phyloP scores from a whole-genome alignment of 306 rosid species.

The Vachellia pachyceras region DNA sequence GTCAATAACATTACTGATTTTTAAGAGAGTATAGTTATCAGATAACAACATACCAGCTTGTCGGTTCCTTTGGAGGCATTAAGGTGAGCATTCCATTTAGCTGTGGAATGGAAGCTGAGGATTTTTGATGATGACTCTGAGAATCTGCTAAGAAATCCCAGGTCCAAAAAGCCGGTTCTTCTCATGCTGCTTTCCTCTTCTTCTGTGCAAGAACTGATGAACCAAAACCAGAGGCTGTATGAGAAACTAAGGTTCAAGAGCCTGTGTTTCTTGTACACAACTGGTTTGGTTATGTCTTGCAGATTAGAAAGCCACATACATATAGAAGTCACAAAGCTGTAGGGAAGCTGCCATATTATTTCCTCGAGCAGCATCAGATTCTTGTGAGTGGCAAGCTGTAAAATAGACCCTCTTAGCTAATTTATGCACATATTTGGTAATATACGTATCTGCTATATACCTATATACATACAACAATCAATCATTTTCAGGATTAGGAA shows the following conservation, averaged over 20 bases:
- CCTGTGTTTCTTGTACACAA: constrained; percentile 7
- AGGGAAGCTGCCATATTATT: constrained; percentile 9
- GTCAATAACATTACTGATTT: neutral
- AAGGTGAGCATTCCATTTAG: constrained; percentile 50
- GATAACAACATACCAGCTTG: constrained; percentile 64
- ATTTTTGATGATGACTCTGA: constrained; percentile 36
- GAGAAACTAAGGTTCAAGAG: constrained; percentile 26
- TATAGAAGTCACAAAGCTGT: constrained; percentile 26
- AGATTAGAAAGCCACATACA: constrained; percentile 22
- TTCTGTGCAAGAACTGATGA: constrained; percentile 1
- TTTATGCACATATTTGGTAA: constrained; percentile 5
- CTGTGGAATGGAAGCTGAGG: constrained; percentile 41
- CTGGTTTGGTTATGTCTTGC: constrained; percentile 29
- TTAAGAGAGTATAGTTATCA: neutral
- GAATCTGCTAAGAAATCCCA: constrained; percentile 30
- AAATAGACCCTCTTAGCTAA: constrained; percentile 28
- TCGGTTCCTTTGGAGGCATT: constrained; percentile 46
- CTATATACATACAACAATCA: neutral
- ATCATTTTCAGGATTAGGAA: neutral
- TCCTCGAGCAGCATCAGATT: constrained; percentile 34
- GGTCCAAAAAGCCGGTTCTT: constrained; percentile 3
- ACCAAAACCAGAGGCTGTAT: constrained; percentile 8
- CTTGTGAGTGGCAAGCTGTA: constrained; percentile 41
- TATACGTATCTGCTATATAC: neutral
- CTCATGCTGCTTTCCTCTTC: constrained; percentile 43